Conservation (phyloP, 768 basidiomycete species). For the Strobilomyces echinocephalus region DNA sequence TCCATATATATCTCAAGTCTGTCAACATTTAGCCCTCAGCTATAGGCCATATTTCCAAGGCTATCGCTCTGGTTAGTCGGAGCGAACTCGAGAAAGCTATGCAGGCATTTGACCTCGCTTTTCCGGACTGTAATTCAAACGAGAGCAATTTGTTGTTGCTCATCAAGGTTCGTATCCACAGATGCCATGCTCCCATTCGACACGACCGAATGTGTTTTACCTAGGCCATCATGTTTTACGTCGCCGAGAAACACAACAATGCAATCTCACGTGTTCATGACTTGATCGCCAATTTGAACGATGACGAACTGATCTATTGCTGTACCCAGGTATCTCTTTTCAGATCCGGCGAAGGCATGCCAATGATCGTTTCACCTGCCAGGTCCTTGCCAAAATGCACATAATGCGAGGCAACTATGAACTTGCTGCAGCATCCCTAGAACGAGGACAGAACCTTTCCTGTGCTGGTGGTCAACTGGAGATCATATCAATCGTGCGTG, state of each 20-base stretch:
- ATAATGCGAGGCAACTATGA: background rate
- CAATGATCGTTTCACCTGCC: background rate
- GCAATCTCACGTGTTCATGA: slow-evolving; percentile 1
- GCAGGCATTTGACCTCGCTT: background rate
- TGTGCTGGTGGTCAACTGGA: background rate
- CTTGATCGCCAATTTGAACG: background rate
- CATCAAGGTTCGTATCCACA: background rate
- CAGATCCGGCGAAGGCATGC: background rate
- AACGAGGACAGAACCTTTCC: background rate
- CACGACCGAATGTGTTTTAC: background rate
- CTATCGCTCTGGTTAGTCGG: background rate
- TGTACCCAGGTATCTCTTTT: background rate
- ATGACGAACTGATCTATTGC: background rate
- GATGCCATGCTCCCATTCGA: no score
- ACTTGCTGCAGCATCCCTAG: background rate
- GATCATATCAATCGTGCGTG: background rate
- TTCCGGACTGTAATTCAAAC: background rate
- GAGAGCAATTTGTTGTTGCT: background rate
- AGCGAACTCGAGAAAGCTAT: background rate
- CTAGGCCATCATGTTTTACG: background rate
- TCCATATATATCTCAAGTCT: background rate
- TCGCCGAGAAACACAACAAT: background rate
- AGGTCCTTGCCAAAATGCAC: background rate
- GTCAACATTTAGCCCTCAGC: background rate
- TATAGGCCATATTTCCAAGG: background rate